A percentile compares a stretch with the other conserved stretches of the same genome.
Evolutionary conservation across 2,329 filamentous ascomycete genomes (phyloP).

Genomic region (Zymoseptoria brevis): DNA sequence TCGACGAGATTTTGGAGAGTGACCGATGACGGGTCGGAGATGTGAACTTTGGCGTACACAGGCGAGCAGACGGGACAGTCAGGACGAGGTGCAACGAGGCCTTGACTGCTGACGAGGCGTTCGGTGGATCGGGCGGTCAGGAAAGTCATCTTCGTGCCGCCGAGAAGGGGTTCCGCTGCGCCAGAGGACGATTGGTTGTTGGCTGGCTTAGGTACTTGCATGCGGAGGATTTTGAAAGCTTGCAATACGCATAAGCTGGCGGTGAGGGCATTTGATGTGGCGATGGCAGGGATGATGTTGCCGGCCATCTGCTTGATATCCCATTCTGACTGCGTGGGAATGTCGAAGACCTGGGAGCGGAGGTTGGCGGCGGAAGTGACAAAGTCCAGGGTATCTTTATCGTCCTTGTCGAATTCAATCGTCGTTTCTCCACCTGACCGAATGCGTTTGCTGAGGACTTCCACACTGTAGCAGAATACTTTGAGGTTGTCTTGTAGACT

Average conservation of each 20-base stretch:
- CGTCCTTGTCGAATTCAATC: slow-evolving; percentile 93
- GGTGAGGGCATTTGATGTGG: slow-evolving; percentile 94
- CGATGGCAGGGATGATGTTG: slow-evolving; percentile 97
- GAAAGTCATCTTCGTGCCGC: slow-evolving; percentile 65
- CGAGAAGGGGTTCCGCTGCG: slow-evolving; percentile 13
- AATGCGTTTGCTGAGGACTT: slow-evolving; percentile 66
- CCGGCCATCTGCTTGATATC: slow-evolving; percentile 98
- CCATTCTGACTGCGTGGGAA: slow-evolving; percentile 82
- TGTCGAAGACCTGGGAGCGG: slow-evolving; percentile 79
- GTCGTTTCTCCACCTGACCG: slow-evolving; percentile 48
- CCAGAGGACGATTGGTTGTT: slow-evolving; percentile 10
- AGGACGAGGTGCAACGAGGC: slow-evolving; percentile 59
- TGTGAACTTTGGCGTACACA: slow-evolving; percentile 20
- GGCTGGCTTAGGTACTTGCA: slow-evolving; percentile 33
- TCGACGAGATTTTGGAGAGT: slow-evolving; percentile 76
- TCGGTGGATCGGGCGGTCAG: slow-evolving; percentile 58
- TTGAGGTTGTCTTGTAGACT: slow-evolving; percentile 72
- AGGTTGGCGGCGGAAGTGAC: slow-evolving; percentile 87
- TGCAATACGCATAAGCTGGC: slow-evolving; percentile 87
- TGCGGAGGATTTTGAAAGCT: slow-evolving; percentile 77
- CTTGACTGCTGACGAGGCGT: slow-evolving; percentile 50
- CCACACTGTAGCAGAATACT: slow-evolving; percentile 78
- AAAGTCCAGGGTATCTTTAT: slow-evolving; percentile 89
- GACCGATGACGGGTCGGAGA: slow-evolving; percentile 47
- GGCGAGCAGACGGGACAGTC: slow-evolving; percentile 68